These are phyloP conservation scores for Starmerella geochares DNA, from an alignment of 805 yeast species.

Conservation along the genomic window DNA sequence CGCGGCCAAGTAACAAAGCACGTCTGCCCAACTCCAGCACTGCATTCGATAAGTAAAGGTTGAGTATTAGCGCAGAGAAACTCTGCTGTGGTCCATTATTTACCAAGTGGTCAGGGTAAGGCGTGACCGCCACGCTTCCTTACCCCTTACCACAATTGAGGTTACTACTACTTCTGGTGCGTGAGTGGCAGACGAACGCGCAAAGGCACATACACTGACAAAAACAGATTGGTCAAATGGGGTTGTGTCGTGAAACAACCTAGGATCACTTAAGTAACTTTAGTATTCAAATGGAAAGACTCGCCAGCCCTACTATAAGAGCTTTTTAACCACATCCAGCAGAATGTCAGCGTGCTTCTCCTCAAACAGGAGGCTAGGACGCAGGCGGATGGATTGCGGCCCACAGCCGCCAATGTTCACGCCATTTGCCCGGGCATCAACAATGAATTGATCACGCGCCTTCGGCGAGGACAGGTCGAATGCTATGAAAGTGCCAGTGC, in stretches of 20 bases:
- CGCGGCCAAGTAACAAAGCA: conserved; percentile 7
- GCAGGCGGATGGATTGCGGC: conserved; percentile 61
- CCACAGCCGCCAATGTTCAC: conserved; percentile 82
- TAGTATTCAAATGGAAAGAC: neutral
- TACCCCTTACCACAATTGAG: neutral
- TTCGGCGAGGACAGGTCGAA: conserved; percentile 52
- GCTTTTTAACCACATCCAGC: conserved; percentile 38
- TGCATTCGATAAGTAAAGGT: conserved; percentile 17
- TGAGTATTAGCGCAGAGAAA: too few species aligned
- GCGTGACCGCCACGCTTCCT: neutral
- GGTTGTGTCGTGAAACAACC: too few species aligned
- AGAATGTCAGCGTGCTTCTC: conserved; percentile 69
- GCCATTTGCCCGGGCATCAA: conserved; percentile 52
- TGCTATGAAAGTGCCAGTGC: conserved; percentile 78
- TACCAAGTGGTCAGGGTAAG: neutral
- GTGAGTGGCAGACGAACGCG: too few species aligned
- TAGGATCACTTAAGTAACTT: neutral
- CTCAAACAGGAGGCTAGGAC: conserved; percentile 72
- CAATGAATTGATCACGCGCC: conserved; percentile 52
- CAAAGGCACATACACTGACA: too few species aligned
- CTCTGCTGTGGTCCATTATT: neutral
- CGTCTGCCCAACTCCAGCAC: conserved; percentile 24
- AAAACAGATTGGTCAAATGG: too few species aligned
- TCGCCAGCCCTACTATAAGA: conserved; percentile 10
- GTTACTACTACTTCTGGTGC: neutral